Conservation (phyloP, 768 basidiomycete species). For the Gautieria morchelliformis region DNA sequence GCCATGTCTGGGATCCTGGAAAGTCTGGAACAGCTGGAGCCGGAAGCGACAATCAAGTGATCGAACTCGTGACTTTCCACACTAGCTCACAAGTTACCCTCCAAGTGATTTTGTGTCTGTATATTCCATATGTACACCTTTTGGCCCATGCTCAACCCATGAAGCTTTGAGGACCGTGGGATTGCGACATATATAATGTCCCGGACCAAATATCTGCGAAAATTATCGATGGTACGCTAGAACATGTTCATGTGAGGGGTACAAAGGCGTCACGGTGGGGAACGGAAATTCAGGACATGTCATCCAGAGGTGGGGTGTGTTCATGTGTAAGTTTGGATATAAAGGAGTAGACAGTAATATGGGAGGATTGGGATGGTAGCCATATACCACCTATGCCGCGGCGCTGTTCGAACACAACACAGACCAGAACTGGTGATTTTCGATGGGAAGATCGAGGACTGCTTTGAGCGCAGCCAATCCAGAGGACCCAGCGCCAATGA, state of each 20-base stretch:
- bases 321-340: constrained; percentile 44
- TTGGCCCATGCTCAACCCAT: constrained; percentile 32
- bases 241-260: constrained; percentile 36
- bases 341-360: constrained; percentile 43
- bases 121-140: constrained; percentile 41
- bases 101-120: constrained; percentile 16
- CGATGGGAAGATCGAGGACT: constrained; percentile 36
- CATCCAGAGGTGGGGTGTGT: constrained; percentile 49
- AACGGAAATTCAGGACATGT: constrained; percentile 48
- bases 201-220: constrained; percentile 29
- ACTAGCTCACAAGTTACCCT: constrained; percentile 16
- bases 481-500: constrained; percentile 49
- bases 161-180: constrained; percentile 32
- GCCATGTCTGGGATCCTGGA: constrained; percentile 41
- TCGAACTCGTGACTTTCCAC: constrained; percentile 25
- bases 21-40: constrained; percentile 39
- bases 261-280: constrained; percentile 45
- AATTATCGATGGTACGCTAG: constrained; percentile 38
- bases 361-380: constrained; percentile 34
- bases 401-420: constrained; percentile 47
- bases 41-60: constrained; percentile 44
- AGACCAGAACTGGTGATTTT: constrained; percentile 30
- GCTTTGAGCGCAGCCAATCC: constrained; percentile 45
- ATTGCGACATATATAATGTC: constrained; percentile 31
- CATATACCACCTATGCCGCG: constrained; percentile 48